Evolutionary conservation across 2,329 filamentous ascomycete genomes (phyloP), one percentile per base, ranked within the genome.

Genomic region (Cercospora zeae-maydis): DNA sequence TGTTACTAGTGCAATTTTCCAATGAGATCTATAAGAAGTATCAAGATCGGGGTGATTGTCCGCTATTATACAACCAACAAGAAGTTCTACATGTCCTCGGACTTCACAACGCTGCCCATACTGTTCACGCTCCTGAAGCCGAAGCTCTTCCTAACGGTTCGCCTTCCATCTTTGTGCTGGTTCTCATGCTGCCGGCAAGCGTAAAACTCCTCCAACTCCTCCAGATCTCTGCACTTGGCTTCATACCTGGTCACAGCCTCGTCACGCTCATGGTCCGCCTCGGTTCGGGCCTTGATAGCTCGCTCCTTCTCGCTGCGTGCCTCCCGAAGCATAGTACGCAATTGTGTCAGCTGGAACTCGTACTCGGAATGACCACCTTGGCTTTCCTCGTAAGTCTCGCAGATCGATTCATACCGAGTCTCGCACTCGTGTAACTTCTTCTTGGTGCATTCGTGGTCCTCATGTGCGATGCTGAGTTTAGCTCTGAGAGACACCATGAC

Each of bases 361-460:
- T 30, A 58, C 7, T 34, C 55, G 14, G 33, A 42, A 37, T 58
- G 36, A 27, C 36, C 55, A 6, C 21, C 33, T 30, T 58, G 55
- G 36, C 21, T 45, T 24, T 58, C 19, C 34, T 42, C 33, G 11
- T 58, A 45, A 1, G 55, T 45, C 36, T 58, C 55, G 14, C 36
- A 42, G 55, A 58, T 30, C 16, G 37, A 36, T n/a, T 42, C 19
- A 10, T 58, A 58, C 8, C 21, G 19, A 14, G 55, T 58, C 36
- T 58, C 55, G 39, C 55, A 58, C 7, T 58, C 55, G 36, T 58
- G 55, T 10, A 58, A 21, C 36, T 45, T 58, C 36, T 42, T 58
- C 55, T 58, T 42, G 1, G 55, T 47, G 24, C 31, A 34, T 16
- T 58, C 55, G 55, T 58, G 55, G 14, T 42, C 33, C 11, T 14